Base-by-base conservation (phyloP, 352 stramenopile genomes). In the Phytophthora cactorum region DNA sequence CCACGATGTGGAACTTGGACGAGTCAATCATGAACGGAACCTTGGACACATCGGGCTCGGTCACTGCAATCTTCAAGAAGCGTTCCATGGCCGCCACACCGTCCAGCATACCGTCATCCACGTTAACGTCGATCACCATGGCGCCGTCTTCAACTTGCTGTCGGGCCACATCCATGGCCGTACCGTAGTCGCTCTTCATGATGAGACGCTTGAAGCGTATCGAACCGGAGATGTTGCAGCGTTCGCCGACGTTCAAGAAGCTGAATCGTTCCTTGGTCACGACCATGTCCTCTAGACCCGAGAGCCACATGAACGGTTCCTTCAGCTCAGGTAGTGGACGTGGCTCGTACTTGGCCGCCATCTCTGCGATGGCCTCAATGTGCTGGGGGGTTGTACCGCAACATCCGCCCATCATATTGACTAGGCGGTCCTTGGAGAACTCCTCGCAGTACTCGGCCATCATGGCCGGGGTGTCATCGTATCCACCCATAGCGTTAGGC, bases 361-460 rank as follows among this genome's bases (percentile, higher is more conserved):
- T 86, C 12, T 95, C 82, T 5, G 88, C 81, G 44, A 98, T 97
- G 1, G 91, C 92, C 54, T 94, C 90, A 76, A 99, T 99, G 75
- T 99, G 97, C 25, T 77, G 59, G 12, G 97, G 97, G 27, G 97
- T 99, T 29, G 95, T 98, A 41, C 97, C 97, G 72, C 97, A 99
- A 81, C 97, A 99, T 15, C 97, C 97, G 52, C 97, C 97, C 62
- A 98, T 97, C 93, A 99, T 98, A 73, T 99, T 99, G 51, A 99
- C 77, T 59, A 98, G 89, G 0, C 85, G 81, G 72, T 98, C 96
- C 73, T 97, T 86, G 70, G 94, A 98, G 76, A 99, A 99, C 34
- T 97, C 87, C 54, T 95, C 87, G 68, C 98, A 98, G 72, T 98
- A 84, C 39, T 81, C 57, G 6, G 95, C 97, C 96, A 99, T 99